These are phyloP conservation scores for Chondrostereum purpureum DNA, from an alignment of 1,284 basidiomycete species.

Conservation along the genomic window DNA sequence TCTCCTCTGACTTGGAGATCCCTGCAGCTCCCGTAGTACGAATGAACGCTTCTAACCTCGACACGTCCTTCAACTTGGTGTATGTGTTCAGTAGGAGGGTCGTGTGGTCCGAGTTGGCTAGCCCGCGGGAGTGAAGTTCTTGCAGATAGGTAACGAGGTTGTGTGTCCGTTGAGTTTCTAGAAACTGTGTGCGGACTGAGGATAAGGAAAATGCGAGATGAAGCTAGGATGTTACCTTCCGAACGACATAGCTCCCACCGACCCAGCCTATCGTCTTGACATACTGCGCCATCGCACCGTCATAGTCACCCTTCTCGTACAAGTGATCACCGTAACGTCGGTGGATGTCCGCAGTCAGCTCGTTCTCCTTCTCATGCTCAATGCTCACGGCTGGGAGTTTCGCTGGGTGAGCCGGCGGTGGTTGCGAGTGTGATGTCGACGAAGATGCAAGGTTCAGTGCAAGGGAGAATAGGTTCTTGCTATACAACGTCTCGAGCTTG, in stretches of 20 bases:
- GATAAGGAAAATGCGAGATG: neutral
- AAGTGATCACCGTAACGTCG: conserved; percentile 88
- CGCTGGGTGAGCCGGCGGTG: neutral
- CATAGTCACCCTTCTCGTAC: conserved; percentile 88
- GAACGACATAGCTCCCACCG: conserved; percentile 93
- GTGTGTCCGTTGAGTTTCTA: conserved; percentile 93
- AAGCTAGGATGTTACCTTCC: conserved; percentile 59
- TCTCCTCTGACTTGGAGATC: conserved; percentile 21
- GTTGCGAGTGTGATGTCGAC: neutral
- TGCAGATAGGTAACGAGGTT: conserved; percentile 95
- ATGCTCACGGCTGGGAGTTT: neutral
- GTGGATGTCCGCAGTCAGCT: conserved; percentile 66
- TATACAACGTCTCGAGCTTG: conserved; percentile 80
- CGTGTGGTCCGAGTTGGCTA: conserved; percentile 95
- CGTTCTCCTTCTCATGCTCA: neutral
- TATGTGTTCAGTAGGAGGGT: conserved; percentile 95
- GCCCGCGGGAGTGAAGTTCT: conserved; percentile 83
- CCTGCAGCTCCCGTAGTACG: conserved; percentile 52
- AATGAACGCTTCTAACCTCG: conserved; percentile 87
- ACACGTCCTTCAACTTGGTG: conserved; percentile 91
- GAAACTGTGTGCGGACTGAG: no score
- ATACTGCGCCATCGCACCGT: conserved; percentile 90
- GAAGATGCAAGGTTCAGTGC: conserved; percentile 67
- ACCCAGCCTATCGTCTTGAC: conserved; percentile 85
- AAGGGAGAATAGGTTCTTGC: conserved; percentile 66